Evolutionary conservation across 202 grass and related monocot species (phyloP), one percentile per base, ranked within the genome.

Genomic region (Cymbopogon flexuosus): DNA sequence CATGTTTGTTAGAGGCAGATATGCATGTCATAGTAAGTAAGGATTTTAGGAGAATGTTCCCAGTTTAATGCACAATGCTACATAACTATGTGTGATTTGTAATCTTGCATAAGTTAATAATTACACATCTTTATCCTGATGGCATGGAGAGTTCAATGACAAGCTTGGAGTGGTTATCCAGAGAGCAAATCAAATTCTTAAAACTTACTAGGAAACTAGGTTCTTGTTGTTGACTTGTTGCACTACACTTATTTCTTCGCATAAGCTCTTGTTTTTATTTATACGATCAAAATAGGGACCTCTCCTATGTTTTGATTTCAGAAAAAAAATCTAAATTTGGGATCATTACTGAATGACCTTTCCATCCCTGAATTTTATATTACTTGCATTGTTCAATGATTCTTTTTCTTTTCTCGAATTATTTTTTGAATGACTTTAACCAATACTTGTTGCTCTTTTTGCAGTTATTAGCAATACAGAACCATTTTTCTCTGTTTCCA

Each of bases 401-500:
- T 39, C 36, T 40, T 40, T 40, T 40, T 9, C 1, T 40, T 40
- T 40, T 40, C 7, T 40, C 37, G 7, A 40, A 9, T 40, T 40
- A 40, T 40, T 40, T 7, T 40, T n/a, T 39, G 36, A 39, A 39
- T 8, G 36, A 10, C 27, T 62, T 60, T 75, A 76, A 68, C 40
- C 18, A 49, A 51, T 79, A 7, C 6, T 46, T 77, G 2, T 65
- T 73, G 3, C 3, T 72, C 43, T 63, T 68, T 72, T 84, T 23
- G 63, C 86, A 98, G 92, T 23, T 66, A 64, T 73, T 39, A 56
- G 89, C 88, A 70, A 52, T 78, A 12, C 52, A 79, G 16, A 79
- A 79, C 52, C 78, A 89, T 67, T 76, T 54, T 62, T 82, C 82
- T 78, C 77, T 70, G n/a, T 80, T 90, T 69, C 94, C 94, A 5